Conservation (phyloP, 2,329 filamentous ascomycete species). For the Colletotrichum noveboracense region DNA sequence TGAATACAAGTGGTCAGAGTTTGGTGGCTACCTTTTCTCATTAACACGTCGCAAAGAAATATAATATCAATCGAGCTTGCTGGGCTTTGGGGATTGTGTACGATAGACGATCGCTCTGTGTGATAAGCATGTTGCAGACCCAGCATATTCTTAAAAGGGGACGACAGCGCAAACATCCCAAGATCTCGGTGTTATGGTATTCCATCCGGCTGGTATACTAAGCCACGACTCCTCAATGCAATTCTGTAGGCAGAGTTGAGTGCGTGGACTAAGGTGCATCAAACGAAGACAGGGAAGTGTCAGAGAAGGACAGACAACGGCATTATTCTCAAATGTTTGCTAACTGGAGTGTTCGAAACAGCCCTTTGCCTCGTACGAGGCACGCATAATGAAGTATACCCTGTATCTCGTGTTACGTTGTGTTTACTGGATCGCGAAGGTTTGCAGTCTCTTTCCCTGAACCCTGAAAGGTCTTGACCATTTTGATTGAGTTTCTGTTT, state of each 20-base stretch:
- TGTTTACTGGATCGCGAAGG: not conserved
- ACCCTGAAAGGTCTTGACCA: not conserved
- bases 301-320: not conserved
- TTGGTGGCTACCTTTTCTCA: not conserved
- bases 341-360: not conserved
- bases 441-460: not conserved
- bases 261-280: not conserved
- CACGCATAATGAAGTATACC: not conserved
- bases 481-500: not conserved
- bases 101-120: not conserved
- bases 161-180: not conserved
- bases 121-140: not conserved
- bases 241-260: not conserved
- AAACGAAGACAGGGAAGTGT: not conserved
- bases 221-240: not conserved
- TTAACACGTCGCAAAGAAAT: not conserved
- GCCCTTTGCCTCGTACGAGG: not conserved
- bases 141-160: not conserved
- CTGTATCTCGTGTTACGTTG: not conserved
- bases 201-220: not conserved
- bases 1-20: not conserved
- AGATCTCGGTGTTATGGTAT: not conserved
- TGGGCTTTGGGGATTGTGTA: not conserved
- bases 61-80: not conserved
- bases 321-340: not conserved